Conservation (phyloP, 1,139 yeast genomes). For the Torulaspora globosa region DNA sequence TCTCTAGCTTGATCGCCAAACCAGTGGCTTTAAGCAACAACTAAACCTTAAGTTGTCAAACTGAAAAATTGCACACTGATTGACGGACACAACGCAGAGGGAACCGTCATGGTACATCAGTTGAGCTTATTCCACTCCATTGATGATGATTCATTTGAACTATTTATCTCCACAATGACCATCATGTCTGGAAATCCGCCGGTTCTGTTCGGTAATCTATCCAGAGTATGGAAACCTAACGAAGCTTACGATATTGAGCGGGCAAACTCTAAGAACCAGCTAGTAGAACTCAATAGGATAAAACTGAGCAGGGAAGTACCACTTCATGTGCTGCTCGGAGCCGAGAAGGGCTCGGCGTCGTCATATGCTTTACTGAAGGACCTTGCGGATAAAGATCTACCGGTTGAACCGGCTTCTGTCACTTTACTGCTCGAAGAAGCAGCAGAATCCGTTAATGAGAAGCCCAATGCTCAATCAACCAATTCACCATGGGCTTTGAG, state of each 20-base stretch:
- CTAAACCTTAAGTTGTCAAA: background rate
- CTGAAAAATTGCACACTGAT: background rate
- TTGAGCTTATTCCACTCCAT: conserved; percentile 37
- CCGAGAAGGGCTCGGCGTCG: conserved; percentile 4
- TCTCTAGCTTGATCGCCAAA: background rate
- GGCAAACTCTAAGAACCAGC: conserved; percentile 31
- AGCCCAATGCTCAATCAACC: background rate
- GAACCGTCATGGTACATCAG: conserved; percentile 40
- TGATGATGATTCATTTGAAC: conserved; percentile 33
- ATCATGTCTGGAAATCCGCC: conserved; percentile 39
- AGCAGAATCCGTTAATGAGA: background rate
- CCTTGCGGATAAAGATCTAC: conserved; percentile 12
- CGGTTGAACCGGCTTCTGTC: conserved; percentile 10
- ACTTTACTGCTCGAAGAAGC: conserved; percentile 4
- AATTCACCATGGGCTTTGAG: conserved; percentile 55
- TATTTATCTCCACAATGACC: conserved; percentile 36
- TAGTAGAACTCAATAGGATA: conserved; percentile 34
- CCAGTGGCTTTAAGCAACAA: background rate
- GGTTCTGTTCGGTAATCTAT: conserved; percentile 30
- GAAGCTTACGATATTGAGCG: conserved; percentile 29
- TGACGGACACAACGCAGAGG: background rate
- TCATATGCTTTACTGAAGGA: conserved; percentile 16
- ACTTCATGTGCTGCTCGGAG: conserved; percentile 10
- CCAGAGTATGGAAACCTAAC: conserved; percentile 37
- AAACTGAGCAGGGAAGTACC: conserved; percentile 29